Base-by-base conservation (phyloP, 2,329 filamentous ascomycete species). In the Cytospora mali region DNA sequence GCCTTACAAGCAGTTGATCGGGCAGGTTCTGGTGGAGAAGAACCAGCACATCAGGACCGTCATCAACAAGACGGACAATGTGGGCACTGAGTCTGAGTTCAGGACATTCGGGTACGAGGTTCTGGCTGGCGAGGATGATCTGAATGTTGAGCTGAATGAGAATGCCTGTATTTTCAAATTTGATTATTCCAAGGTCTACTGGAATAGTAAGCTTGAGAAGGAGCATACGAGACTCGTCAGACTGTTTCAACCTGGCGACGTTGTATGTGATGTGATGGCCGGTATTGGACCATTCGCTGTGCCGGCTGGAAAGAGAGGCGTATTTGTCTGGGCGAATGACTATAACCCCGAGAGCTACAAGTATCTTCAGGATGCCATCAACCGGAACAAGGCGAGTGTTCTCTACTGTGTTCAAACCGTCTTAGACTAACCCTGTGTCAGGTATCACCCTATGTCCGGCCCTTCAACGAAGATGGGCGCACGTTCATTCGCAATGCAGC, bases 311-410 rank as follows among this genome's bases (percentile, higher is more conserved):
- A 96, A 91, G 79, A 94, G 90, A 75, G 87, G 86, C 46, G 91
- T 96, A 29, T 96, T 98, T 70, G 93, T 97, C 21, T 96, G 91
- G 88, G 95, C 93, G 46, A 99, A 98, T 76, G 95, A 99, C 75
- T 88, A 97, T 73, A 99, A 99, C 73, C 94, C 94, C 0, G 91
- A 96, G 70, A 93, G 92, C 70, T 92, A 88, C 76, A 84, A 81
- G 61, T 88, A 87, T 67, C 85, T 99, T 70, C 75, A 82, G 29
- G 84, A 88, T 39, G 91, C 90, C 10, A 83, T 96, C 58, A 75
- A 77, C 57, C 83, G 84, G 65, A 99, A 99, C 78, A 97, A 96
- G 80, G 92, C 93, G 67, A 66, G 74, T 61, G 52, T 50, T 29
- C 33, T 51, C 16, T 49, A 21, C 39, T 11, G 5, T 23, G 18